Base-by-base conservation (phyloP, 768 basidiomycete genomes). In the Agaricus blazei region DNA sequence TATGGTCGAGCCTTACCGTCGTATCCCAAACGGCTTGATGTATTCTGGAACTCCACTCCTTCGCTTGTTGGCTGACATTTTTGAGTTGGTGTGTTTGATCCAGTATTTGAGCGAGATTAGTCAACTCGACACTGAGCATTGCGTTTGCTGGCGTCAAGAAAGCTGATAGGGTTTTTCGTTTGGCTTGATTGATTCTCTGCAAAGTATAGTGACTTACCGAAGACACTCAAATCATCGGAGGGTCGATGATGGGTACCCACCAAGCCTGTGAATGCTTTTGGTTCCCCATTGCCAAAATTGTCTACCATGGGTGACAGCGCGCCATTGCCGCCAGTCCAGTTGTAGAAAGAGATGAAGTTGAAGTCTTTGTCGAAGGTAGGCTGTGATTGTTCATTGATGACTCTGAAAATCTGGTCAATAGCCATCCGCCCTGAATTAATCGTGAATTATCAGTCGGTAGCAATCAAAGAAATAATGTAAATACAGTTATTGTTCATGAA, bases 71-170 rank as follows among this genome's bases (percentile, higher is more conserved):
- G 52, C 81, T 83, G 56, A 86, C 67, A 51, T 83, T 76, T n/a
- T 66, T 67, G 31, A 78, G 70, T 54, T 80, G 69, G 14, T 72
- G 70, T 5, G 74, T 69, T 26, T 68, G 65, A 58, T 87, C 82
- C 29, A 91, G 70, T 26, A 90, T 73, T 12, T 74, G 68, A 0
- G 83, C 85, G 28, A 90, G 65, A 61, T 88, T 73, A 7, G 62
- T 69, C 42, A 90, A 68, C 64, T 91, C 88, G 15, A 90, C 86
- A 54, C 83, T 87, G 52, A 91, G 72, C 87, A 91, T 89, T 6
- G 88, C 89, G 68, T 91, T 91, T 6, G 87, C 88, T 2, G 89
- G 84, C 0, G 83, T 87, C 56, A 88, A 72, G 68, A 88, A 91
- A 3, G 88, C 88, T 88, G 49, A 8, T 24, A 29, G 19, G 14